Evolutionary conservation across 2,329 filamentous ascomycete genomes (phyloP).

Genomic region (Paecilomyces sp.): DNA sequence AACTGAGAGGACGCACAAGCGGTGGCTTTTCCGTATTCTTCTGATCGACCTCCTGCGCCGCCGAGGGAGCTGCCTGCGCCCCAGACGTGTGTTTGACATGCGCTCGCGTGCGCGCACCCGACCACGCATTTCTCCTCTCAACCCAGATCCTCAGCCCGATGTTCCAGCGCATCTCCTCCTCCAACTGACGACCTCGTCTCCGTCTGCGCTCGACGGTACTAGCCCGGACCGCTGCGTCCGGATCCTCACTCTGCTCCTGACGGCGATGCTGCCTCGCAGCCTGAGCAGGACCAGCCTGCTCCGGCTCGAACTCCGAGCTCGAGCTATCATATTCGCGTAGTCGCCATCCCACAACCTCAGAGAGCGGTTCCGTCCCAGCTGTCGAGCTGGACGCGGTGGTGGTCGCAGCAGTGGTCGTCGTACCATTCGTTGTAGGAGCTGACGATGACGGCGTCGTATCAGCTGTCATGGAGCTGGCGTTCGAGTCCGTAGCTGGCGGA

Average conservation of each 20-base stretch:
- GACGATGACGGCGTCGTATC: conserved; percentile 5
- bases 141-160: conserved; percentile 73
- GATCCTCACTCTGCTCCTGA: conserved; percentile 32
- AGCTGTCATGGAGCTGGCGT: conserved; percentile 11
- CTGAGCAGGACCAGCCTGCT: conserved; percentile 11
- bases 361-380: neutral
- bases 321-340: conserved; percentile 30
- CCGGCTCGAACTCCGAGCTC: conserved; percentile 28
- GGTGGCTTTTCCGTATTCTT: neutral
- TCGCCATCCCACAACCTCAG: conserved; percentile 28
- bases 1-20: neutral
- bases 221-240: conserved; percentile 30
- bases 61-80: conserved; percentile 4
- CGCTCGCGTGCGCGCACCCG: conserved; percentile 51
- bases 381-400: neutral
- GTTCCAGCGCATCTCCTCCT: conserved; percentile 69
- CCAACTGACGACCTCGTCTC: conserved; percentile 50
- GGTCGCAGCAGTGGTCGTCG: neutral
- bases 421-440: neutral
- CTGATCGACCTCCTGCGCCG: neutral
- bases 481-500: conserved; percentile 12
- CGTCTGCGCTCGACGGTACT: conserved; percentile 46
- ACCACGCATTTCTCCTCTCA: conserved; percentile 75
- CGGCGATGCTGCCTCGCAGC: conserved; percentile 11
- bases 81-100: conserved; percentile 5